Evolutionary conservation across 1,139 yeast species (phyloP).

Genomic region (Saccharomyces hybrid): DNA sequence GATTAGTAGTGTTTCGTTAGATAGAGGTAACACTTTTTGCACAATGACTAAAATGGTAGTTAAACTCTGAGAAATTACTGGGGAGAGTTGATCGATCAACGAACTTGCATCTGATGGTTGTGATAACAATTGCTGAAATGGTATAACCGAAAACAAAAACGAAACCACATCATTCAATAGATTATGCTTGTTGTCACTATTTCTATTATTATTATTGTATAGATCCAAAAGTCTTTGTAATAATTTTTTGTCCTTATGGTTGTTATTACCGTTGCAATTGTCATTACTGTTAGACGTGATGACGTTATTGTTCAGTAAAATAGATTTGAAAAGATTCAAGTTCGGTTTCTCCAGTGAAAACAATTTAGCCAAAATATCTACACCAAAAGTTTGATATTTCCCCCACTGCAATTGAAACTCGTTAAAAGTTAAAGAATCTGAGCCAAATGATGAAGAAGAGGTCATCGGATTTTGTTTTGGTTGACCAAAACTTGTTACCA

Average conservation of each 20-base stretch:
- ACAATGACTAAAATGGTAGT: conserved; percentile 22
- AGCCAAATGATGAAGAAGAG: conserved; percentile 3
- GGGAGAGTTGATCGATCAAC: conserved; percentile 42
- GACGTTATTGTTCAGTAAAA: conserved; percentile 43
- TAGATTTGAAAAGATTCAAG: conserved; percentile 49
- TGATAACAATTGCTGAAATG: conserved; percentile 40
- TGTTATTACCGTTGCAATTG: not conserved
- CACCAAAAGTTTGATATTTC: conserved; percentile 70
- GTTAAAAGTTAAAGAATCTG: conserved; percentile 39
- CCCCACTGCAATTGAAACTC: conserved; percentile 55
- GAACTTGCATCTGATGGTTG: conserved; percentile 25
- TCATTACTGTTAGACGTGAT: not conserved
- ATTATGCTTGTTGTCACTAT: conserved; percentile 31
- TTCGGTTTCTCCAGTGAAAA: conserved; percentile 78
- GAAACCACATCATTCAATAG: conserved; percentile 47
- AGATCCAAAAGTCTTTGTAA: conserved; percentile 23
- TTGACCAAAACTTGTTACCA: conserved; percentile 64
- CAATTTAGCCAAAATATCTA: conserved; percentile 75
- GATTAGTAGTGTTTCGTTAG: conserved; percentile 6
- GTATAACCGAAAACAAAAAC: conserved; percentile 50
- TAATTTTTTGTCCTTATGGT: conserved; percentile 24
- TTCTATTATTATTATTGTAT: conserved; percentile 16
- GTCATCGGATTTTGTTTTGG: conserved; percentile 7
- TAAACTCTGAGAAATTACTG: conserved; percentile 51
- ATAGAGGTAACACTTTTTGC: not conserved